A percentile compares a stretch with the other conserved stretches of the same genome.
phyloP scores from a whole-genome alignment of 1,284 basidiomycete species.

The Trametes polyzona region DNA sequence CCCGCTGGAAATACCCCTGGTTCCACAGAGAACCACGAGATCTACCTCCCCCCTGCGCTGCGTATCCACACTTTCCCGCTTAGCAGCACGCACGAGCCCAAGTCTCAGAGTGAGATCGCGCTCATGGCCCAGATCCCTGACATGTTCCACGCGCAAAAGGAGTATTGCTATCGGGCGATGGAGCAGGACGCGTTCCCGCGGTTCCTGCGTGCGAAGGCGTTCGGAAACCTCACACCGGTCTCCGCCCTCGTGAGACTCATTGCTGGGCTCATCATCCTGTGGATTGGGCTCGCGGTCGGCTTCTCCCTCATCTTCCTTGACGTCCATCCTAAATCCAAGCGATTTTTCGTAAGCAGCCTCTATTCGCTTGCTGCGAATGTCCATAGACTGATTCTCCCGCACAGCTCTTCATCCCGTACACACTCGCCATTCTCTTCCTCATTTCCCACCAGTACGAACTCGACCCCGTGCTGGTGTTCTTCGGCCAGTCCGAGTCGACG shows the following conservation, averaged over 20 bases:
- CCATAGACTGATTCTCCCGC: conserved; percentile 21
- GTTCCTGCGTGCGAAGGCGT: conserved; percentile 95
- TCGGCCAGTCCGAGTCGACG: conserved; percentile 86
- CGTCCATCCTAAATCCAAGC: conserved; percentile 83
- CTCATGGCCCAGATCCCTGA: conserved; percentile 92
- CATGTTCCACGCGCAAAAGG: conserved; percentile 97
- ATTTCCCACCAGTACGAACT: conserved; percentile 96
- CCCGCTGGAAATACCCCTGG: conserved; percentile 68
- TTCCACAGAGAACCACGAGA: conserved; percentile 81
- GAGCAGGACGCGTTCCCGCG: conserved; percentile 97
- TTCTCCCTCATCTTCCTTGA: conserved; percentile 96
- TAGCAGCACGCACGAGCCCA: conserved; percentile 71
- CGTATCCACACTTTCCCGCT: conserved; percentile 82
- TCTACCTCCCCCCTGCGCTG: conserved; percentile 89
- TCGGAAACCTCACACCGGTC: conserved; percentile 94
- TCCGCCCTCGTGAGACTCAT: conserved; percentile 85
- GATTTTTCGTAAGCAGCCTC: conserved; percentile 86
- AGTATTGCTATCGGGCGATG: conserved; percentile 96
- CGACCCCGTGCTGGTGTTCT: conserved; percentile 88
- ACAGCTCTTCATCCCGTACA: conserved; percentile 93
- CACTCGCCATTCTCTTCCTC: conserved; percentile 88
- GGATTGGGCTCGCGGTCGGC: conserved; percentile 88
- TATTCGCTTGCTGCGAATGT: not conserved
- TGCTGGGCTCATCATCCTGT: conserved; percentile 84
- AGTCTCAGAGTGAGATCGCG: conserved; percentile 68